Conservation (phyloP, 805 yeast genomes). For the Candida patagonica region DNA sequence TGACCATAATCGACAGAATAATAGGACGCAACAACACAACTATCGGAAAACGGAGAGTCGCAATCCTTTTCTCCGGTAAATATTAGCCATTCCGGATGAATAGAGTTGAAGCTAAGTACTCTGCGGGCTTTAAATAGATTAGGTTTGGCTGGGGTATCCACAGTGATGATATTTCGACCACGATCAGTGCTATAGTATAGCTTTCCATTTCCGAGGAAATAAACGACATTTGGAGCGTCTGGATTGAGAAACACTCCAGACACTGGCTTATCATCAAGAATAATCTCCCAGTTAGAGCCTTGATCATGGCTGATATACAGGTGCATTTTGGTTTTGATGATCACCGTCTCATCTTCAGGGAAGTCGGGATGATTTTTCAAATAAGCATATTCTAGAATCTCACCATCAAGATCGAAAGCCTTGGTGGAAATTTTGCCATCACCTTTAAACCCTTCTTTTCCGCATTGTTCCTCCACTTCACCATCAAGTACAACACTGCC, state of each 20-base stretch:
- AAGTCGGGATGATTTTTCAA: slow-evolving; percentile 41
- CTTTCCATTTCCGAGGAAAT: slow-evolving; percentile 37
- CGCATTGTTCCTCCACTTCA: slow-evolving; percentile 27
- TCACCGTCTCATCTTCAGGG: slow-evolving; percentile 52
- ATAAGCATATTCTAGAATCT: slow-evolving; percentile 48
- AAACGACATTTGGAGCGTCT: slow-evolving; percentile 45
- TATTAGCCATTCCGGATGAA: slow-evolving; percentile 48
- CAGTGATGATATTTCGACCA: slow-evolving; percentile 32
- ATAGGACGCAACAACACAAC: slow-evolving; percentile 52
- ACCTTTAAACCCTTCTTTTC: slow-evolving; percentile 29
- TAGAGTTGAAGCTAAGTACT: slow-evolving; percentile 46
- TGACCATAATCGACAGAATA: slow-evolving; percentile 61
- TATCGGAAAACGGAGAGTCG: slow-evolving; percentile 32
- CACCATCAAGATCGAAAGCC: slow-evolving; percentile 41
- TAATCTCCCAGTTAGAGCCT: slow-evolving; percentile 40
- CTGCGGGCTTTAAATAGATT: slow-evolving; percentile 32
- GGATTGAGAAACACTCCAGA: slow-evolving; percentile 54
- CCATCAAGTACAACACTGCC: slow-evolving; percentile 10
- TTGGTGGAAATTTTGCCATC: slow-evolving; percentile 31
- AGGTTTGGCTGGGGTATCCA: slow-evolving; percentile 33
- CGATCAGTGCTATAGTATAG: slow-evolving; percentile 60
- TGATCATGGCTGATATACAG: slow-evolving; percentile 66
- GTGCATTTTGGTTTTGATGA: slow-evolving; percentile 41
- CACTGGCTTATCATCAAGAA: slow-evolving; percentile 36
- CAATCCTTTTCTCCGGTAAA: slow-evolving; percentile 61